Evolutionary conservation across 805 yeast genomes (phyloP), one percentile per base, ranked within the genome.

Genomic region (Pichia membranifaciens): DNA sequence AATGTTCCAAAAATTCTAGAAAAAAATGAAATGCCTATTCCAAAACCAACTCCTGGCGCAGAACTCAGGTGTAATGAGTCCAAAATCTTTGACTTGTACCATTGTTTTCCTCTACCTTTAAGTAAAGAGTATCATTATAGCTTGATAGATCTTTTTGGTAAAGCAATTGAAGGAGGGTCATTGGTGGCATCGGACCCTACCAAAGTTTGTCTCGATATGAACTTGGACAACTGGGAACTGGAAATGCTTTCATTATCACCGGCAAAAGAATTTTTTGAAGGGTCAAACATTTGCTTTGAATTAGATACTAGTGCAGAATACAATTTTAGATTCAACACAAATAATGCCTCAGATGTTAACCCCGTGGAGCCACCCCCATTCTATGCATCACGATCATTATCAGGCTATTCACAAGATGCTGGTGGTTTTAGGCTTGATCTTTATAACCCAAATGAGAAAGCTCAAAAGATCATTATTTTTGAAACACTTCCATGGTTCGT

Each of bases 401-500:
- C 96, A 0, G 97, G 98, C 0, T 84, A 83, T 59, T 89, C 96
- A 2, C 95, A 86, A 61, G 96, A 88, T 58, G 74, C 79, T 50
- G 98, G 98, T 48, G 96, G 96, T 0, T 72, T 91, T 51, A 80
- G 96, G 60, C 77, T 85, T 0, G 85, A 81, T 10, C 75, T 91
- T 57, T 68, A 69, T n/a, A 93, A 91, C 60, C 86, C 88, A 1
- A 67, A 79, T 0, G 54, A 53, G 3, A 63, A 67, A 5, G 65
- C 76, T 1, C 73, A 80, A 3, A 63, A 65, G 2, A 70, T 90
- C 40, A 65, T 79, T 0, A 85, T 86, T 56, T 82, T 81, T 55
- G 97, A 93, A 62, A 74, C 88, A 0, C 69, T 89, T 25, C 99
- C 99, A 0, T 93, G 98, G 98, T 93, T 79, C 62, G 82, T 89